Percentiles rank a stretch among this genome's conserved stretches.
These are phyloP conservation scores for Phytophthora sojae DNA, from an alignment of 352 stramenopile species.

Conservation along the genomic window DNA sequence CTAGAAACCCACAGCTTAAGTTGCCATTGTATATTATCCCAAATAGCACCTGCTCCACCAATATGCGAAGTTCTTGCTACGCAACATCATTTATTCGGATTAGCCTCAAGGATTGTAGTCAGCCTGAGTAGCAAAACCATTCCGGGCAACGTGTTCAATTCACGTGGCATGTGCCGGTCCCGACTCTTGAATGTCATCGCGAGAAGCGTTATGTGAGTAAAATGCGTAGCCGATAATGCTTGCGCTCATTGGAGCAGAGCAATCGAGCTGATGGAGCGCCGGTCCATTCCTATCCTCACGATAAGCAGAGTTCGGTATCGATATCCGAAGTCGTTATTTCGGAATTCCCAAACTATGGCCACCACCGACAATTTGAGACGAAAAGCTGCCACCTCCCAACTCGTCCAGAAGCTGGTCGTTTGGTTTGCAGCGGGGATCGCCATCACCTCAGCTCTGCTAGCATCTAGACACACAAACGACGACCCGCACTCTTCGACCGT, in stretches of 20 bases:
- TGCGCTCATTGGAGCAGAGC: slow-evolving; percentile 28
- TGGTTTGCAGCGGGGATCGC: slow-evolving; percentile 54
- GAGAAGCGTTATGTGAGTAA: slow-evolving; percentile 21
- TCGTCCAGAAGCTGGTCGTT: slow-evolving; percentile 20
- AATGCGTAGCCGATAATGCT: slow-evolving; percentile 16
- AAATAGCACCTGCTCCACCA: neutral
- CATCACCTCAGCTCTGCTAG: slow-evolving; percentile 37
- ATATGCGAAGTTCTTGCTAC: neutral
- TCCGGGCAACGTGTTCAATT: neutral
- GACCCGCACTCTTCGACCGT: slow-evolving; percentile 21
- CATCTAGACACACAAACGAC: slow-evolving; percentile 23
- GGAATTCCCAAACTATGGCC: slow-evolving; percentile 2
- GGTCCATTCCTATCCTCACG: neutral
- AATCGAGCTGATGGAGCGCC: neutral
- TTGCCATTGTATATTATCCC: neutral
- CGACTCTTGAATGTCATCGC: slow-evolving; percentile 16
- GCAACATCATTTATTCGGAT: too few species aligned
- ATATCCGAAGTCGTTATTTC: neutral
- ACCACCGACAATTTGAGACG: slow-evolving; percentile 3
- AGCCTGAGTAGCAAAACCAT: neutral
- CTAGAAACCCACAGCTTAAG: neutral
- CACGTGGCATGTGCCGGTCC: neutral
- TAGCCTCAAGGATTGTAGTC: neutral
- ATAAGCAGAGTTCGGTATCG: neutral
- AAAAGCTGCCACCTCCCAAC: neutral